Base-by-base conservation (phyloP, 2,329 filamentous ascomycete genomes). In the Paradendryphiella salina region DNA sequence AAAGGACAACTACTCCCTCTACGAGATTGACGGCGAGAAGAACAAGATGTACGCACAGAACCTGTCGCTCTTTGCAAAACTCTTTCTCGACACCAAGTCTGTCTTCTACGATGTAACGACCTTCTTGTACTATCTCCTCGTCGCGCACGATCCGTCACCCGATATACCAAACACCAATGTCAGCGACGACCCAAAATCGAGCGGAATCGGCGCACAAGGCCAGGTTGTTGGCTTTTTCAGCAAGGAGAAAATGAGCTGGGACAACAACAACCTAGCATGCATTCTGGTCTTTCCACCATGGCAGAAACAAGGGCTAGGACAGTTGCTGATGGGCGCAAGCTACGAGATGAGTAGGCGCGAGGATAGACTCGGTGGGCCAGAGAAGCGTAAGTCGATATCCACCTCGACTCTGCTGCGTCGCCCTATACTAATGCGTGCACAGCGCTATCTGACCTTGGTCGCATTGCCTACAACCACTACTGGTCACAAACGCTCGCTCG, bases 191-290 rank as follows among this genome's bases (percentile, higher is more conserved):
- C 31, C 9, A 18, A 29, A 13, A 5, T 18, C 31, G n/a, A 28
- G 20, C 11, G 18, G 10, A 3, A 17, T 35, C 3, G 44, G 54
- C 3, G 36, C 29, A 8, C 50, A 55, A 14, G 56, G 61, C 3
- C 84, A 87, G 66, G 86, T 96, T 23, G 84, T 93, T 1, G 94
- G 94, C n/a, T 97, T 97, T 80, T 99, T 97, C 77, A 95, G 89
- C 57, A 97, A 99, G 71, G 94, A 99, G 74, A 97, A 97, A 73
- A 88, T 96, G 80, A 96, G 90, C 3, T 99, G 94, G 93, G 94
- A 99, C 67, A 92, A 93, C 66, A 97, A 99, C 74, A 99, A 97
- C 61, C 81, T 99, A 4, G 94, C 94, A 1, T 99, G 94, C 70
- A 99, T 99, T 62, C 80, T 97, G 5, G 83, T 97, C 13, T 97